Percentiles rank a stretch among this genome's conserved stretches.
These are phyloP conservation scores for Cubamyces lactineus DNA, from an alignment of 768 basidiomycete species.

Conservation along the genomic window DNA sequence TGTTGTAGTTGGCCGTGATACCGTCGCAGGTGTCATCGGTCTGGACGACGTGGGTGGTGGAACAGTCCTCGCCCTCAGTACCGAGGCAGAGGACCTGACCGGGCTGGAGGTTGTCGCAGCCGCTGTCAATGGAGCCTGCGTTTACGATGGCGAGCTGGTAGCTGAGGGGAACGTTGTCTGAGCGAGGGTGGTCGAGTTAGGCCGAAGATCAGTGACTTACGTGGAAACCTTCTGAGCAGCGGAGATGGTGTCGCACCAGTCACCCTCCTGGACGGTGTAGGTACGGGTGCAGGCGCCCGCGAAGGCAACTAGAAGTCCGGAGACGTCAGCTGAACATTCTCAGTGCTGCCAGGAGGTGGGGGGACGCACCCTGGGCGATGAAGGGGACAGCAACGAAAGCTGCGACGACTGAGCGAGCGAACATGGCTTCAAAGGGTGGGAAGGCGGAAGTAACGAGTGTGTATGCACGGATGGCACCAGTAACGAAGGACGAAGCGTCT, in stretches of 20 bases:
- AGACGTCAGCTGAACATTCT: neutral
- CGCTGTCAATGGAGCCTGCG: conserved; percentile 47
- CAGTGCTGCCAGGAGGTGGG: neutral
- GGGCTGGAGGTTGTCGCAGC: conserved; percentile 62
- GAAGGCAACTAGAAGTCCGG: conserved; percentile 17
- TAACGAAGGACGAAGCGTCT: conserved; percentile 22
- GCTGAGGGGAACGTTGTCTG: conserved; percentile 38
- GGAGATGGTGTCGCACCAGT: conserved; percentile 73
- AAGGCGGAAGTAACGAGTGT: conserved; percentile 31
- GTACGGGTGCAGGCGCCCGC: conserved; percentile 54
- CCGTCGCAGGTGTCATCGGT: conserved; percentile 61
- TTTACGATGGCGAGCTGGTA: conserved; percentile 78
- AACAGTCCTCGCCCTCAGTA: conserved; percentile 60
- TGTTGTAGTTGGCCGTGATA: conserved; percentile 41
- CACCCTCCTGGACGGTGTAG: conserved; percentile 58
- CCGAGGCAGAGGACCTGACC: conserved; percentile 66
- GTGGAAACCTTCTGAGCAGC: conserved; percentile 62
- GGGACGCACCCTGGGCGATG: conserved; percentile 46
- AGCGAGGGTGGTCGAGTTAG: neutral
- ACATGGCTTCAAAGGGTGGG: conserved; percentile 39
- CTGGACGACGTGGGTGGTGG: conserved; percentile 57
- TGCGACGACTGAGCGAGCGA: conserved; percentile 41
- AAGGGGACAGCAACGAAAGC: conserved; percentile 51
- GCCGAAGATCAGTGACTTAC: conserved; percentile 40
- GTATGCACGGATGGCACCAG: conserved; percentile 16